phyloP scores from a whole-genome alignment of 257 asterid species.

The Craterostigma plantagineum region DNA sequence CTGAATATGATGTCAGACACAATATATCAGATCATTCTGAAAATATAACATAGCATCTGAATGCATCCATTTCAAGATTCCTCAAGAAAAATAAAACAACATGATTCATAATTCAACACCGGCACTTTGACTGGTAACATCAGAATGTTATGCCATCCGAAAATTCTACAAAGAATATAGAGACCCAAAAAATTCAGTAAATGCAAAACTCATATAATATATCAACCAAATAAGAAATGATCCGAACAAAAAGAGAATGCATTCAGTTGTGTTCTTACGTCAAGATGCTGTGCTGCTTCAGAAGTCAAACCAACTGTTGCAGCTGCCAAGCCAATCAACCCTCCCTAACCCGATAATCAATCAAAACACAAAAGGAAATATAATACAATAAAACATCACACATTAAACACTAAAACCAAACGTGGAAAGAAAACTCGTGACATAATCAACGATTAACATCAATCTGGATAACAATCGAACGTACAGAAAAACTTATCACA shows the following conservation, averaged over 20 bases:
- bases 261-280: slow-evolving; percentile 26
- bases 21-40: too few relatives aligned
- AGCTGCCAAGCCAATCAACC: slow-evolving; percentile 98
- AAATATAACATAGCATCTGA: too few relatives aligned
- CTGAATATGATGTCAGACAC: too few relatives aligned
- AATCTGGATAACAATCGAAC: neutral
- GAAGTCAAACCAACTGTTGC: slow-evolving; percentile 91
- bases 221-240: too few relatives aligned
- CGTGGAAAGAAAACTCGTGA: too few relatives aligned
- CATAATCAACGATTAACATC: neutral
- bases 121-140: too few relatives aligned
- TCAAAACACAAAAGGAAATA: neutral
- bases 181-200: too few relatives aligned
- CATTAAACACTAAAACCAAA: too few relatives aligned
- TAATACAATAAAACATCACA: slow-evolving; percentile 1
- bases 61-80: too few relatives aligned
- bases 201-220: too few relatives aligned
- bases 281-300: slow-evolving; percentile 89
- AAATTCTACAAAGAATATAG: neutral
- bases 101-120: too few relatives aligned
- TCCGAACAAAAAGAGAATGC: neutral
- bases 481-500: slow-evolving; percentile 5
- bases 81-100: too few relatives aligned
- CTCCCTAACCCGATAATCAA: slow-evolving; percentile 40
- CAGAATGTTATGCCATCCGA: neutral